Evolutionary conservation across 148 eudicot genomes (phyloP).

Genomic region (Beta vulgaris): DNA sequence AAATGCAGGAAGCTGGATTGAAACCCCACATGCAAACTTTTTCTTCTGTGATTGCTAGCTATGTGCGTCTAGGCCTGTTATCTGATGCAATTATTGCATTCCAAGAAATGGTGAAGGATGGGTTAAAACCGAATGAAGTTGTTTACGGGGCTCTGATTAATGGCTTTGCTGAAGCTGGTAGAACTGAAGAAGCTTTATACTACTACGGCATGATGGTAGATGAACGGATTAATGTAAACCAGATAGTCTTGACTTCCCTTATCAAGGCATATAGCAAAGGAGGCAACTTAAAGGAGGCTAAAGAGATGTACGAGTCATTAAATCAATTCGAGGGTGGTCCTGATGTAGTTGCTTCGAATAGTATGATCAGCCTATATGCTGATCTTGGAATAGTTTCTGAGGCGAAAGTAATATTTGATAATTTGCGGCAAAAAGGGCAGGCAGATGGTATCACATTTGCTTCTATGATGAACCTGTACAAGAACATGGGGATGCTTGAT

Average conservation of each 20-base stretch:
- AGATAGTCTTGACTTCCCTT: slow-evolving; percentile 68
- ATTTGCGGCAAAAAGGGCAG: slow-evolving; percentile 41
- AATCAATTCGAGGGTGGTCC: slow-evolving; percentile 64
- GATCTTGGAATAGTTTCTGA: slow-evolving; percentile 74
- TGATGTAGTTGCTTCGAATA: slow-evolving; percentile 73
- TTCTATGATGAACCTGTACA: slow-evolving; percentile 69
- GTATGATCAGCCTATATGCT: slow-evolving; percentile 76
- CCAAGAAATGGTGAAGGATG: slow-evolving; percentile 51
- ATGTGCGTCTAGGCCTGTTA: slow-evolving; percentile 49
- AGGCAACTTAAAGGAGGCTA: slow-evolving; percentile 61
- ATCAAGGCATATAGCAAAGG: slow-evolving; percentile 73
- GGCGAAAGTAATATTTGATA: slow-evolving; percentile 56
- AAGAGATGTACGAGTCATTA: slow-evolving; percentile 54
- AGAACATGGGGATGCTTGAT: slow-evolving; percentile 82
- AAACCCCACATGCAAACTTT: slow-evolving; percentile 55
- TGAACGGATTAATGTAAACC: slow-evolving; percentile 56
- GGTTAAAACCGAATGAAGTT: slow-evolving; percentile 72
- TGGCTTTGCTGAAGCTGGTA: slow-evolving; percentile 76
- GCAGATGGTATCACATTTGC: slow-evolving; percentile 76
- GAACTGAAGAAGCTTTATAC: slow-evolving; percentile 55
- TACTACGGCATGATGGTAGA: slow-evolving; percentile 60
- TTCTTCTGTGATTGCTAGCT: slow-evolving; percentile 61
- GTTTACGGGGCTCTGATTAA: slow-evolving; percentile 80
- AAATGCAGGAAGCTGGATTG: slow-evolving; percentile 68
- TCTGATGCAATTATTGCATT: slow-evolving; percentile 56